Conservation (phyloP, 2,329 filamentous ascomycete species). For the Fusarium temperatum region DNA sequence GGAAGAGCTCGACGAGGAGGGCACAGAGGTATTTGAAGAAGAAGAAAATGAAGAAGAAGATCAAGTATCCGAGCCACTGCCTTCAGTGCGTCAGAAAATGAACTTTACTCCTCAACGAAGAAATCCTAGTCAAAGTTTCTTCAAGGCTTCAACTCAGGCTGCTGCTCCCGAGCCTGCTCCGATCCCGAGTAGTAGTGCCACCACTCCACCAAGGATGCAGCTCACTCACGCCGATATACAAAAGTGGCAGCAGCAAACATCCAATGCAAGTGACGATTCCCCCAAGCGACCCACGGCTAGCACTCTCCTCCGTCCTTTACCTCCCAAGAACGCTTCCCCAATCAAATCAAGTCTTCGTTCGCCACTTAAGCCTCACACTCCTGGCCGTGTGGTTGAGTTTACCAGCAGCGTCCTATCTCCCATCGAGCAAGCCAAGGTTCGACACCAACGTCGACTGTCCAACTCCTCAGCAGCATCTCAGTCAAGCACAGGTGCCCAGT, state of each 20-base stretch:
- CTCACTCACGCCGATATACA: conserved; percentile 53
- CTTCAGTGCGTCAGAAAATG: conserved; percentile 56
- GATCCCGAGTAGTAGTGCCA: conserved; percentile 16
- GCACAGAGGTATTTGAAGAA: conserved; percentile 36
- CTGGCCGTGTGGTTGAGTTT: conserved; percentile 67
- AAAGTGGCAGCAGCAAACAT: conserved; percentile 54
- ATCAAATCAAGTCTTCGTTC: conserved; percentile 66
- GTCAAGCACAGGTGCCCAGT: conserved; percentile 17
- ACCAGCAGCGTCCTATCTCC: conserved; percentile 61
- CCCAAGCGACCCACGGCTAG: conserved; percentile 46
- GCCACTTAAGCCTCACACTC: conserved; percentile 65
- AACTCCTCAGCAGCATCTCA: conserved; percentile 35
- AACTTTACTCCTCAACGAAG: conserved; percentile 58
- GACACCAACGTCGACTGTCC: conserved; percentile 45
- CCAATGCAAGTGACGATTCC: conserved; percentile 50
- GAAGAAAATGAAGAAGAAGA: conserved; percentile 46
- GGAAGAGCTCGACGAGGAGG: conserved; percentile 39
- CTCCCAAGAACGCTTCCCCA: conserved; percentile 62
- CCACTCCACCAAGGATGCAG: conserved; percentile 54
- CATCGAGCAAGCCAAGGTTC: conserved; percentile 50
- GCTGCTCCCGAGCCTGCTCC: conserved; percentile 6
- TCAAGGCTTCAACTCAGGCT: conserved; percentile 45
- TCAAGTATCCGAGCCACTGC: conserved; percentile 34
- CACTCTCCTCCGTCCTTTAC: conserved; percentile 58
- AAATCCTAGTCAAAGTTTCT: conserved; percentile 50